Evolutionary conservation across 2,329 filamentous ascomycete genomes (phyloP), one percentile per base, ranked within the genome.

Genomic region (Tolypocladium inflatum): DNA sequence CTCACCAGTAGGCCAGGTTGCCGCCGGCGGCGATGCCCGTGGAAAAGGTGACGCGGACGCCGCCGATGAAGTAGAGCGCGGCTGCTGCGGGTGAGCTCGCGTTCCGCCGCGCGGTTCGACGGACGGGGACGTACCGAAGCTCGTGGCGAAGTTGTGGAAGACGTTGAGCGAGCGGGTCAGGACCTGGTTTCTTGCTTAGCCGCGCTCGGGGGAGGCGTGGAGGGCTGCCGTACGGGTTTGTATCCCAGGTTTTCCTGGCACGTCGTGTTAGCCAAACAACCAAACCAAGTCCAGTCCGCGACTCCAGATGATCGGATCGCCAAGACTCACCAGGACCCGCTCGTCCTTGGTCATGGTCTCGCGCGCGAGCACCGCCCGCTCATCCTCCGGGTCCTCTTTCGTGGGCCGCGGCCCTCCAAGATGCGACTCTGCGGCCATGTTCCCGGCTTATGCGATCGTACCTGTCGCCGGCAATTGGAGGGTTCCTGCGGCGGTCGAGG

Each of bases 21-120:
- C 82, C 82, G 57, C 83, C 82, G 21, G 82, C 81, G 33, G 80
- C 81, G 42, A 85, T 83, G 61, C 82, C 82, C 13, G 82, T 85
- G n/a, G 79, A 83, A 65, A 83, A 85, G 0, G 82, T 84, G 2
- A 83, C 80, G 45, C 82, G 77, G 43, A 84, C 80, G 59, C 79
- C 82, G 37, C 82, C 82, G 51, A 85, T 77, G 58, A 84, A 84
- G 68, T 84, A 85, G 2, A 85, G 71, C 1, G 82, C 82, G 61
- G 82, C 82, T 84, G 51, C 10, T 13, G 35, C 35, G 35, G 2
- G 35, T 37, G 35, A 37, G 35, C 35, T 37, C 11, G 4, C 35
- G 26, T 30, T 30, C 4, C 26, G 26, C 26, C 26, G 26, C 26
- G 26, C 26, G 26, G 26, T 30, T 30, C 26, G 26, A 30, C 26